A percentile compares a stretch with the other conserved stretches of the same genome.
These are phyloP conservation scores for Fusarium sp. DNA, from an alignment of 2,329 filamentous ascomycete genomes.

Conservation along the genomic window DNA sequence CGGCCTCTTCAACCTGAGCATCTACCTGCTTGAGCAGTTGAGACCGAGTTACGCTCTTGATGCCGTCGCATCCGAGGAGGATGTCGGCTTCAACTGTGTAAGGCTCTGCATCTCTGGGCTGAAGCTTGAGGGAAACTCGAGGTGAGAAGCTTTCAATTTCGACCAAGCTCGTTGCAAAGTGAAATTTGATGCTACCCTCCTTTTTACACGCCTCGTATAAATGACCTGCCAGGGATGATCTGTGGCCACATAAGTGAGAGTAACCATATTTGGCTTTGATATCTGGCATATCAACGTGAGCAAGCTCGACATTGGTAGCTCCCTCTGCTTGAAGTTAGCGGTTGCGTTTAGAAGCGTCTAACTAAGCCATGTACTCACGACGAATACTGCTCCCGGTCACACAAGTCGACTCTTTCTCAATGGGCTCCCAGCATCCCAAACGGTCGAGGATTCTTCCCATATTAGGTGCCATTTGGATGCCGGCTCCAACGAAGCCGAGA, in stretches of 20 bases:
- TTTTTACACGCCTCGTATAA: conserved; percentile 76
- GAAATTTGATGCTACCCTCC: conserved; percentile 72
- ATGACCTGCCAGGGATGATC: conserved; percentile 74
- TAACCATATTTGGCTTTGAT: conserved; percentile 76
- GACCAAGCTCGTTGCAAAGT: conserved; percentile 59
- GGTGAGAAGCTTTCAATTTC: conserved; percentile 44
- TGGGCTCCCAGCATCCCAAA: conserved; percentile 77
- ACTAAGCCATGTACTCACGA: conserved; percentile 28
- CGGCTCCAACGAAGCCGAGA: conserved; percentile 72
- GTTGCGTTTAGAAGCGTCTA: not conserved
- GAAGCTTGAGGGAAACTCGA: conserved; percentile 32
- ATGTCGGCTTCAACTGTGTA: conserved; percentile 56
- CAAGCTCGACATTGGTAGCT: conserved; percentile 75
- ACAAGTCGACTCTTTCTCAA: conserved; percentile 53
- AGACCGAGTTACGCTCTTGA: conserved; percentile 60
- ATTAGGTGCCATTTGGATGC: conserved; percentile 86
- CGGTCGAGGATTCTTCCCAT: conserved; percentile 80
- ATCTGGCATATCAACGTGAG: conserved; percentile 75
- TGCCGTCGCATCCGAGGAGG: conserved; percentile 64
- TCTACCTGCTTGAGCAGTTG: conserved; percentile 65
- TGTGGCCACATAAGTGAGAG: conserved; percentile 83
- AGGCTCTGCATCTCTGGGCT: conserved; percentile 34
- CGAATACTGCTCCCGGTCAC: conserved; percentile 47
- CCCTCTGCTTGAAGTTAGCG: conserved; percentile 63
- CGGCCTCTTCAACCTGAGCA: conserved; percentile 57